Evolutionary conservation across 306 rosid species (phyloP), one percentile per base, ranked within the genome.

Genomic region (Vigna radiata): DNA sequence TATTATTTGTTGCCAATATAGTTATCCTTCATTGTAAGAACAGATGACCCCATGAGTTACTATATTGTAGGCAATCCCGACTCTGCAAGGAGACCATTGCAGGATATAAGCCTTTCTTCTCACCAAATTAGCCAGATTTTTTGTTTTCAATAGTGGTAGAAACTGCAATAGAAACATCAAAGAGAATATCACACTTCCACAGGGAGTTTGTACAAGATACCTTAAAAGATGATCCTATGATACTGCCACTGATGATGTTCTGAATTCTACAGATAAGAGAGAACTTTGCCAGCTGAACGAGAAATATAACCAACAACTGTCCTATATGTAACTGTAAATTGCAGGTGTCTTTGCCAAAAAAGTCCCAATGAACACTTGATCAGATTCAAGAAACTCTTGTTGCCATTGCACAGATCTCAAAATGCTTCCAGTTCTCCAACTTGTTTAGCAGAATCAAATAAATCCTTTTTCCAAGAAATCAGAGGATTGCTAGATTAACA

Each of bases 301-400:
- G 46, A 66, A 66, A 76, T 17, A 49, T 36, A 54, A 25, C 31
- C n/a, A 52, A 3, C 46, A 52, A 17, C 55, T 16, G 17, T 44
- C 75, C 27, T 13, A 10, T 44, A 77, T 44, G 48, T 43, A 55
- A 39, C 66, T 23, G 55, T 52, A 12, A 66, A 48, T 17, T 21
- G 37, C n/a, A 21, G 31, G 61, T 6, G 17, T 18, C 69, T 55
- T 44, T 44, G 39, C 58, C 37, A 49, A 19, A 31, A 73, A 47
- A 12, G 63, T 36, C 25, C 15, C 15, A 48, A 31, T 61, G 11
- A 29, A 75, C 39, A 44, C 69, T 73, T 10, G 17, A 44, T 44
- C 36, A 58, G 60, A 61, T 52, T 68, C 62, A 77, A 46, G 68
- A 67, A 77, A 37, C 18, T 56, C 2, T 77, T 13, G 56, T 16